Conservation (phyloP, 805 yeast genomes). For the Metschnikowia orientalis region DNA sequence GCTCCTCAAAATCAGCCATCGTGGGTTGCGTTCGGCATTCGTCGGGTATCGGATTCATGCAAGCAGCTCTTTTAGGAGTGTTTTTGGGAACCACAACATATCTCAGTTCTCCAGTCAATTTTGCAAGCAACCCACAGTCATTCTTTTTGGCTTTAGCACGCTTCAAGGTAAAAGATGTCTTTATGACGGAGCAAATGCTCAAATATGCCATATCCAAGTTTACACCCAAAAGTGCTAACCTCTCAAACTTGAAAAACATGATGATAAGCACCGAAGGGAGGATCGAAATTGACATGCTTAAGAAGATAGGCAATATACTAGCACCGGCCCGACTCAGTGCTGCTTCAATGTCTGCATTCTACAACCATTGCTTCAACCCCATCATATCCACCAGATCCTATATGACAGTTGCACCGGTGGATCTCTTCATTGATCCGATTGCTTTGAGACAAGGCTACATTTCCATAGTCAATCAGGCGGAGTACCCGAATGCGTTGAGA, state of each 20-base stretch:
- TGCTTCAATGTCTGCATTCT: slow-evolving; percentile 70
- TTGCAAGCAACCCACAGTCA: slow-evolving; percentile 65
- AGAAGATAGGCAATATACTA: slow-evolving; percentile 57
- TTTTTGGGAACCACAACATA: slow-evolving; percentile 85
- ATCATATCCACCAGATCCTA: slow-evolving; percentile 81
- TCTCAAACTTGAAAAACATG: slow-evolving; percentile 68
- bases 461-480: slow-evolving; percentile 70
- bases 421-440: slow-evolving; percentile 78
- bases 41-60: slow-evolving; percentile 82
- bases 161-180: slow-evolving; percentile 79
- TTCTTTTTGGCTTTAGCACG: slow-evolving; percentile 69
- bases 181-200: slow-evolving; percentile 79
- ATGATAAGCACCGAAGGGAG: slow-evolving; percentile 78
- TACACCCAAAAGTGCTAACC: slow-evolving; percentile 56
- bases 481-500: slow-evolving; percentile 62
- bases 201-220: slow-evolving; percentile 61
- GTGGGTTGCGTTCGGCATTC: slow-evolving; percentile 85
- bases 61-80: slow-evolving; percentile 77
- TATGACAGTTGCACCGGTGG: slow-evolving; percentile 83
- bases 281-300: slow-evolving; percentile 59
- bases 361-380: slow-evolving; percentile 76
- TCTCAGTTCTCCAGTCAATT: slow-evolving; percentile 72
- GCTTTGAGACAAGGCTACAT: slow-evolving; percentile 89
- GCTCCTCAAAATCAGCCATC: slow-evolving; percentile 65
- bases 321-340: slow-evolving; percentile 60